Percentiles rank a stretch among this genome's conserved stretches.
phyloP scores from a whole-genome alignment of 306 rosid genomes.

The Cicer bijugum region DNA sequence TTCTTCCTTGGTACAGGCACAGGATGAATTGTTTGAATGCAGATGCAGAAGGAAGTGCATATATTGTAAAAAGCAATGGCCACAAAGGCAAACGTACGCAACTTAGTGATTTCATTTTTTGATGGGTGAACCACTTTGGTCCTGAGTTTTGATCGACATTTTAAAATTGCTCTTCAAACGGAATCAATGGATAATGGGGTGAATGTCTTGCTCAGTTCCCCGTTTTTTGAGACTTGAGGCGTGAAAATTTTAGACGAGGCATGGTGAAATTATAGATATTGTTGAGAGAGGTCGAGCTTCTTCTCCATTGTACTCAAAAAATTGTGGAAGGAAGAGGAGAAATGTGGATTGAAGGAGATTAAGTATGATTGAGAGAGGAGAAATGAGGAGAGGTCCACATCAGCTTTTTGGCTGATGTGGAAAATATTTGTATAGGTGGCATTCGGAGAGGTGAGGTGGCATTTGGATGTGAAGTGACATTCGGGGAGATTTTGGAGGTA shows the following conservation, averaged over 20 bases:
- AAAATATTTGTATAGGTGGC: too few species aligned
- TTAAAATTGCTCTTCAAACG: constrained; percentile 18
- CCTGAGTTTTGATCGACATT: constrained; percentile 5
- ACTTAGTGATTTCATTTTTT: constrained; percentile 83
- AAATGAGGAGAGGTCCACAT: too few species aligned
- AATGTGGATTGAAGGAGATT: too few species aligned
- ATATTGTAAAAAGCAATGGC: constrained; percentile 52
- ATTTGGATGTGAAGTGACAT: too few species aligned
- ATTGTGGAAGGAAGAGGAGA: too few species aligned
- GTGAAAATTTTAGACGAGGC: constrained; percentile 19
- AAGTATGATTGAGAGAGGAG: too few species aligned
- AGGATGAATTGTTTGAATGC: constrained; percentile 87
- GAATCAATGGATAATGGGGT: constrained; percentile 16
- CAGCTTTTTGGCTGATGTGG: too few species aligned
- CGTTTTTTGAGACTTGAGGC: background rate
- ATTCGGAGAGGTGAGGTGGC: too few species aligned
- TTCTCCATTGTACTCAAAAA: background rate
- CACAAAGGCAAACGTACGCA: constrained; percentile 48
- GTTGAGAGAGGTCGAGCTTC: background rate
- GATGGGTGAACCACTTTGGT: constrained; percentile 45
- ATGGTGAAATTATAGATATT: background rate
- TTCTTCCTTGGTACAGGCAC: constrained; percentile 64
- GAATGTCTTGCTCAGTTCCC: constrained; percentile 14
- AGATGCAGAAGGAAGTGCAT: constrained; percentile 64
- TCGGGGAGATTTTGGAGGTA: too few species aligned